phyloP scores from a whole-genome alignment of 1,139 yeast species.

The Protomyces inundatus region DNA sequence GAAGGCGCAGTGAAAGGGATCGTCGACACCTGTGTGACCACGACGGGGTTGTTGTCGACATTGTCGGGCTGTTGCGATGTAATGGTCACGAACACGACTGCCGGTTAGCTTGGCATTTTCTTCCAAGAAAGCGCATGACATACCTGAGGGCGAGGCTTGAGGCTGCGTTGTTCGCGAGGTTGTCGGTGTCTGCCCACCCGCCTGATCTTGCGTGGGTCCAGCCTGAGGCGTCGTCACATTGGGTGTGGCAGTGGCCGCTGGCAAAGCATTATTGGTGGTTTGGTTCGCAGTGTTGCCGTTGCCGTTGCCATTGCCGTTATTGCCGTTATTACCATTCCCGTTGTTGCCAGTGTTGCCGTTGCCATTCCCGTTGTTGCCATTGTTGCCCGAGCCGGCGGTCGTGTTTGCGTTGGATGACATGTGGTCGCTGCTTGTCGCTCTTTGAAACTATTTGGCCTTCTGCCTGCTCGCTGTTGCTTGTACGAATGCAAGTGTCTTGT shows the following conservation, averaged over 20 bases:
- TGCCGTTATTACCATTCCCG: background rate
- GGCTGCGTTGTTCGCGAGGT: background rate
- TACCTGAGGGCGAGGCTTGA: conserved; percentile 1
- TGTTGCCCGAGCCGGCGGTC: background rate
- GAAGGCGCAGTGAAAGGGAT: conserved; percentile 13
- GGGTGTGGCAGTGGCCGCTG: background rate
- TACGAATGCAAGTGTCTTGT: too few relatives aligned
- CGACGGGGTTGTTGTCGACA: conserved; percentile 6
- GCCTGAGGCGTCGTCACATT: background rate
- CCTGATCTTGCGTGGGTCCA: background rate
- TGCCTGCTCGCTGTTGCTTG: too few relatives aligned
- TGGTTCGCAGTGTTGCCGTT: background rate
- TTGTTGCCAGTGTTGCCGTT: background rate
- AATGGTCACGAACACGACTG: conserved; percentile 15
- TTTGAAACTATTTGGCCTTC: too few relatives aligned
- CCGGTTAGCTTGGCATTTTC: background rate
- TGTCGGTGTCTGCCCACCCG: background rate
- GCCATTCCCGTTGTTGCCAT: background rate
- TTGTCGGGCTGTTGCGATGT: conserved; percentile 14
- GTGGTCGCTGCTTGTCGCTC: too few relatives aligned
- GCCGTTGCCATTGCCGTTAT: background rate
- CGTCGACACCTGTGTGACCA: conserved; percentile 16
- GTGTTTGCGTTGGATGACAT: too few relatives aligned
- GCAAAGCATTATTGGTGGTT: background rate
- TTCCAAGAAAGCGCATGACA: background rate